phyloP scores from a whole-genome alignment of 2,329 filamentous ascomycete species.

The Colletotrichum abscissum region DNA sequence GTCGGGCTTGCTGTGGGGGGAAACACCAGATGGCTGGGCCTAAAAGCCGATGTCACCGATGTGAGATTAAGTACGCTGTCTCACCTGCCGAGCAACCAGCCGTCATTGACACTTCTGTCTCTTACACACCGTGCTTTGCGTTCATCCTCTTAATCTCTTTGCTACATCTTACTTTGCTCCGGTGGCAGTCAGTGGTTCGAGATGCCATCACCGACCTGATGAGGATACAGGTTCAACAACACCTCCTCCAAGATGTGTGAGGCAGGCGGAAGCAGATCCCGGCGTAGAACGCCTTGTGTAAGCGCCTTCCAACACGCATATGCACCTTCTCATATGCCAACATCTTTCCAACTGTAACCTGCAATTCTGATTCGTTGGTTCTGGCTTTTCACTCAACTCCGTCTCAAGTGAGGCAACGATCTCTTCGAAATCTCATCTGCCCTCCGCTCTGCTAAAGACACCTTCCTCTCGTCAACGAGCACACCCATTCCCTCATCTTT shows the following conservation, averaged over 20 bases:
- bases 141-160: background rate
- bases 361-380: background rate
- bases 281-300: too few relatives aligned
- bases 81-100: conserved; percentile 7
- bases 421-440: background rate
- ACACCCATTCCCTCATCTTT: background rate
- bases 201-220: background rate
- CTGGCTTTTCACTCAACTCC: background rate
- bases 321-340: background rate
- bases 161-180: background rate
- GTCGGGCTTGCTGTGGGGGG: conserved; percentile 31
- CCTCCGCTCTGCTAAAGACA: background rate
- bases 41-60: background rate
- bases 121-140: background rate
- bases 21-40: conserved; percentile 23
- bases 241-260: background rate
- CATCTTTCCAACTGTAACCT: background rate
- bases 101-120: background rate
- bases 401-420: background rate
- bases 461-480: background rate
- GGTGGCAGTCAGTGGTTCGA: background rate
- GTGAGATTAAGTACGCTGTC: conserved; percentile 3
- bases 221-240: too few relatives aligned
- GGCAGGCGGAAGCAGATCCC: background rate
- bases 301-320: background rate